Percentiles rank a stretch among this genome's conserved stretches.
Evolutionary conservation across 225 moss, liverwort and hornwort genomes (phyloP).

Genomic region (Rhytidiadelphus loreus): DNA sequence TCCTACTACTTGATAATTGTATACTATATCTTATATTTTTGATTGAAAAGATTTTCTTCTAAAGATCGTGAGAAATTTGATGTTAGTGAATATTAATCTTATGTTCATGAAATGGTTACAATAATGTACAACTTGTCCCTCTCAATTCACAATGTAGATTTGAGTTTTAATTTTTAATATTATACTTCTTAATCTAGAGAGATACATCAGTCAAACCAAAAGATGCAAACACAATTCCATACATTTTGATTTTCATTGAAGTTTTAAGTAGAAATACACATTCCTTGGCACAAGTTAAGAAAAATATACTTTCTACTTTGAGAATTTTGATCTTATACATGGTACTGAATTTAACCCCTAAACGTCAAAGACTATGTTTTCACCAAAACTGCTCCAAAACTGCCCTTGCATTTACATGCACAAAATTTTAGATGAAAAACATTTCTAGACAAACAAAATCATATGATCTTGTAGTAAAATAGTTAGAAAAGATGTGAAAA

Average conservation of each 20-base stretch:
- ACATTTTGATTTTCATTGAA: not conserved
- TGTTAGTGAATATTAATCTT: not conserved
- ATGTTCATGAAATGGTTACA: not conserved
- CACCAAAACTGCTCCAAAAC: too few relatives aligned
- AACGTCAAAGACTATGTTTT: too few relatives aligned
- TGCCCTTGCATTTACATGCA: too few relatives aligned
- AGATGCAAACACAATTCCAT: not conserved
- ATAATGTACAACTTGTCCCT: not conserved
- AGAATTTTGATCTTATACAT: not conserved
- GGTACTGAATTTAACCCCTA: not conserved
- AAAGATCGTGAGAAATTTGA: not conserved
- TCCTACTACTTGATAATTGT: not conserved
- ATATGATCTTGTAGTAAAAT: too few relatives aligned
- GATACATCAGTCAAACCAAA: not conserved
- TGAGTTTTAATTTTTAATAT: not conserved
- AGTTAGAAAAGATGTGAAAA: too few relatives aligned
- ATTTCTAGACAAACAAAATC: too few relatives aligned
- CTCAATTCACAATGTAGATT: not conserved
- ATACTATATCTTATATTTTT: not conserved
- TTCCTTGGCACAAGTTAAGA: fast-evolving
- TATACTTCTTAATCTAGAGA: fast-evolving
- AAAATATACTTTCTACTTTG: not conserved
- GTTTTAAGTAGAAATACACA: not conserved
- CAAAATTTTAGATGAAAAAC: too few relatives aligned
- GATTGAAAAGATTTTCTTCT: not conserved